Base-by-base conservation (phyloP, 1,284 basidiomycete species). In the Amylostereum areolatum region DNA sequence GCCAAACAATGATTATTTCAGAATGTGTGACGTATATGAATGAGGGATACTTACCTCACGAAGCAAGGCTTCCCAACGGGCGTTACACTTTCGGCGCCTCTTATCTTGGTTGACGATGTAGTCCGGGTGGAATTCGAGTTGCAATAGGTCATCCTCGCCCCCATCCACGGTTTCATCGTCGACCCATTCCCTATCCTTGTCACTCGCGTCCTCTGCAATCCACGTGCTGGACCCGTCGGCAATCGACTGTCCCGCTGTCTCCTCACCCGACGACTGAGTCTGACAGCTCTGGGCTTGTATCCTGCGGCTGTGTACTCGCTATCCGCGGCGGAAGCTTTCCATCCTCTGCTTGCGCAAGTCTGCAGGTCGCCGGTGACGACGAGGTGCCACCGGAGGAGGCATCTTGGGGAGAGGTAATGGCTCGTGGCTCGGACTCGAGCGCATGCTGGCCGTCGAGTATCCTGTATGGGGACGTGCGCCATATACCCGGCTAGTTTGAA, bases 241-340 rank as follows among this genome's bases (percentile, higher is more conserved):
- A 54, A 74, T 73, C 25, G 71, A 74, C 57, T 80, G 78, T 0
- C 75, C 77, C 1, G 79, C 79, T 2, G 77, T 81, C 61, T 79
- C 77, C 58, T 80, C 77, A 0, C 77, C 77, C 11, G 72, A 74
- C 29, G 79, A 82, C 34, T 27, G 41, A 43, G 41, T 27, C 34
- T 8, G 34, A 25, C 32, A 77, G 73, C 64, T 89, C 87, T 0
- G 84, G 86, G 57, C 81, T 88, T 12, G 85, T 89, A 55, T 89
- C 86, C 45, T 85, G 69, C 7, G 87, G 85, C 59, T 89, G 85
- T 1, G 87, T 89, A 57, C 85, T 89, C 55, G 87, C 83, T 7
- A 89, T 86, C 7, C 87, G 72, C 11, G 83, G 84, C 1, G 85
- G 86, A 1, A 79, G 79, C 31, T 59, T 58, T 3, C 37, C 58